A percentile compares a stretch with the other conserved stretches of the same genome.
Conservation (phyloP, 805 yeast genomes). For the Wickerhamomyces chaumierensis region DNA sequence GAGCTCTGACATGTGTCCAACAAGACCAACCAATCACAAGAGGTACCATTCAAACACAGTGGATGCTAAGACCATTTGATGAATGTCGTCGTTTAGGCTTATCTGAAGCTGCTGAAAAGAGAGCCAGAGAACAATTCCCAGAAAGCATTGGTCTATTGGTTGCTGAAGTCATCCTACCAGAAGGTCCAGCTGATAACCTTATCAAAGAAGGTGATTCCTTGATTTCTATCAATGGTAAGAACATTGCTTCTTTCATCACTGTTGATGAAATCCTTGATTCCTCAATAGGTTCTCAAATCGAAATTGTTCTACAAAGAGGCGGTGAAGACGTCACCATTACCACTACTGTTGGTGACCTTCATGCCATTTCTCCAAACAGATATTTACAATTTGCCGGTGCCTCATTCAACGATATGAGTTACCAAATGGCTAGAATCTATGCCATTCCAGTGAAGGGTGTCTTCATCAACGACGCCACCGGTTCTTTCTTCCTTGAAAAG, state of each 20-base stretch:
- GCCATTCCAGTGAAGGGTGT: constrained; percentile 83
- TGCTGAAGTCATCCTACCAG: constrained; percentile 70
- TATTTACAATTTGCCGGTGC: constrained; percentile 82
- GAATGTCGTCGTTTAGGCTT: constrained; percentile 85
- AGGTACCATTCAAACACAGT: constrained; percentile 88
- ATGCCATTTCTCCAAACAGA: constrained; percentile 70
- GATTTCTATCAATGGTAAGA: constrained; percentile 55
- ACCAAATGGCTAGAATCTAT: constrained; percentile 79
- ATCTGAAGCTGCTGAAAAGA: constrained; percentile 58
- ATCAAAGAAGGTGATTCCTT: constrained; percentile 82
- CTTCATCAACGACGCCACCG: constrained; percentile 64
- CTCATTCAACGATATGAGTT: constrained; percentile 72
- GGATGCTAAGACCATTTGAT: constrained; percentile 80
- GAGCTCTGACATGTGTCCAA: constrained; percentile 75
- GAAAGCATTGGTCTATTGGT: constrained; percentile 70
- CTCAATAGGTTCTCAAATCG: constrained; percentile 47
- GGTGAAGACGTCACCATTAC: constrained; percentile 43
- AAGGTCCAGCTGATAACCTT: constrained; percentile 69
- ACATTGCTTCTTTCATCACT: constrained; percentile 58
- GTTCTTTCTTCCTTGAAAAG: constrained; percentile 54
- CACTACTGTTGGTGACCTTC: constrained; percentile 63
- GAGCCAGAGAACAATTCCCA: constrained; percentile 61
- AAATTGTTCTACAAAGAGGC: constrained; percentile 59
- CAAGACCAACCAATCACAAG: constrained; percentile 49
- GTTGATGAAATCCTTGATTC: constrained; percentile 79